These are phyloP conservation scores for Dittrichia graveolens DNA, from an alignment of 129 eudicot species.

Conservation along the genomic window DNA sequence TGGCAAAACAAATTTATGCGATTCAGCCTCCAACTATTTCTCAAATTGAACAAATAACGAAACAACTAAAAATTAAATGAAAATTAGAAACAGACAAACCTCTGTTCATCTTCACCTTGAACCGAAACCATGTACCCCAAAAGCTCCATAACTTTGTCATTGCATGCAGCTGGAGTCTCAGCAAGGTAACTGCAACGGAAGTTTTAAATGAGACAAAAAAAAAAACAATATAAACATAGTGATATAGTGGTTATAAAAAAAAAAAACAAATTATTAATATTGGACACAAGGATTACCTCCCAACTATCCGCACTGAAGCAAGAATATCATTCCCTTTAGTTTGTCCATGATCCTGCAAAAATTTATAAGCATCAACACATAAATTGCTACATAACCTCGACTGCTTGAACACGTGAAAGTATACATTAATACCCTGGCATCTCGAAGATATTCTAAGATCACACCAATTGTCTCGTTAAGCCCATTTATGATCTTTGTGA, in stretches of 20 bases:
- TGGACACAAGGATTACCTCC: constrained; percentile 53
- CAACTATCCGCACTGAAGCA: constrained; percentile 83
- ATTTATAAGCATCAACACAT: constrained; percentile 20
- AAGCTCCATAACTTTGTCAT: constrained; percentile 70
- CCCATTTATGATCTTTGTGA: constrained; percentile 71
- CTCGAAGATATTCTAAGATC: constrained; percentile 83
- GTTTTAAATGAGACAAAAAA: neutral
- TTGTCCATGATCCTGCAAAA: constrained; percentile 69
- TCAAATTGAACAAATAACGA: neutral
- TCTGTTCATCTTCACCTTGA: constrained; percentile 81
- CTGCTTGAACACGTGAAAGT: neutral
- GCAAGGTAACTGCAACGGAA: constrained; percentile 77
- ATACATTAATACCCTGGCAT: constrained; percentile 65
- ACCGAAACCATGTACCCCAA: constrained; percentile 74
- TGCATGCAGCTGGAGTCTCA: constrained; percentile 77
- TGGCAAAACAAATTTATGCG: constrained; percentile 7
- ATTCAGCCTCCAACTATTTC: constrained; percentile 13
- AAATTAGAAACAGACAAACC: constrained; percentile 42
- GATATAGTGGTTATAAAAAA: neutral
- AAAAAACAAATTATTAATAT: neutral
- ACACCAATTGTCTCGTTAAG: constrained; percentile 81
- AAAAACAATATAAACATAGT: neutral
- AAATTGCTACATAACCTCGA: neutral
- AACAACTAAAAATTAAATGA: constrained; percentile 16
- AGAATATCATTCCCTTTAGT: constrained; percentile 88